Base-by-base conservation (phyloP, 2,329 filamentous ascomycete species). In the Scorias spongiosa region DNA sequence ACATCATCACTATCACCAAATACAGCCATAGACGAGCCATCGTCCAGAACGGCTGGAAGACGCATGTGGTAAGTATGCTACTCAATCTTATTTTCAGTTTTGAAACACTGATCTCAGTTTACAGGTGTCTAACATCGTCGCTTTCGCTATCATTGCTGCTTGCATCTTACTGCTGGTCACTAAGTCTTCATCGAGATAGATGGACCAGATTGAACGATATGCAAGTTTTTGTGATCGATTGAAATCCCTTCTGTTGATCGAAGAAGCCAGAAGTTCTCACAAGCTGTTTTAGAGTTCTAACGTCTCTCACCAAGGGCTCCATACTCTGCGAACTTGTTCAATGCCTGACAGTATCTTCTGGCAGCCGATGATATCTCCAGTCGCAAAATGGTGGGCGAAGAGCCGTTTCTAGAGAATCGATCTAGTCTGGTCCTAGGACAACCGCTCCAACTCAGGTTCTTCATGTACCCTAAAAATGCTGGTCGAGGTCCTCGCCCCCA, bases 31-130 rank as follows among this genome's bases (percentile, higher is more conserved):
- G 80, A 51, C 72, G 74, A 20, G 91, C 91, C 0, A 73, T 96
- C 49, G 91, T 98, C 34, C 91, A 98, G 66, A 83, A 79, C 28
- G 91, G 91, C 1, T 91, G 84, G 82, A 89, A 86, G 64, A 96
- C 91, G 32, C 88, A 96, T 60, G 63, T 80, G 37, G 83, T 93
- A 40, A 51, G 61, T 55, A 12, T 34, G 9, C 30, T 41, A 40
- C 12, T 17, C 14, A 8, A 12, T 30, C 29, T 30, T 20, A 20
- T 29, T 38, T 36, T 15, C 1, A 39, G 2, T 32, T 14, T 8
- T 9, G 18, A 18, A 15, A 32, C 12, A 32, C 20, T 40, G n/a
- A 43, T 38, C 10, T 4, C 14, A 32, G 39, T 46, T 29, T 39
- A 10, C 42, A 81, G 78, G 66, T 81, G 18, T 74, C 84, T 54